A percentile compares a stretch with the other conserved stretches of the same genome.
phyloP scores from a whole-genome alignment of 1,139 yeast species.

The Candida sanyaensis region DNA sequence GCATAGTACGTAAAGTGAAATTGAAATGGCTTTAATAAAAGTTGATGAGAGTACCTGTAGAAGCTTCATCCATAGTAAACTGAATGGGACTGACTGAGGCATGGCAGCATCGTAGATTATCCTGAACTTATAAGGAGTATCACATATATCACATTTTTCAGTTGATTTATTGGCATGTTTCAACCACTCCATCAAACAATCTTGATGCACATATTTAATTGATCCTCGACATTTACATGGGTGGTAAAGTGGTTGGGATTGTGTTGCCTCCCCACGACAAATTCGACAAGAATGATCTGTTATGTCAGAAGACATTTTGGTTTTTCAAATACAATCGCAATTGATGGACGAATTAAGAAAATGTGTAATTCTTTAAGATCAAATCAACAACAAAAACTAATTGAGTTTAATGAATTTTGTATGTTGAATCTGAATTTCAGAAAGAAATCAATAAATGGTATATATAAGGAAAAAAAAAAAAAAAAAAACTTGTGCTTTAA shows the following conservation, averaged over 20 bases:
- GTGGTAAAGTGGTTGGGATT: constrained; percentile 76
- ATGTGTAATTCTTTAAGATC: no score
- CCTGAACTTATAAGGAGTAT: constrained; percentile 69
- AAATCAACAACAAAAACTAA: no score
- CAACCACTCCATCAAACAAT: constrained; percentile 89
- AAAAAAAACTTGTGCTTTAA: no score
- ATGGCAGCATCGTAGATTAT: constrained; percentile 71
- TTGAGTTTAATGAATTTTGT: no score
- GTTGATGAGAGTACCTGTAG: constrained; percentile 26
- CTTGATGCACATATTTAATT: constrained; percentile 90
- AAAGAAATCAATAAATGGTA: no score
- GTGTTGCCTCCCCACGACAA: constrained; percentile 89
- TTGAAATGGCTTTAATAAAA: constrained; percentile 25
- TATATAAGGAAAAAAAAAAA: no score
- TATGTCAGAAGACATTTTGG: constrained; percentile 11
- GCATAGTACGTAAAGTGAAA: constrained; percentile 39
- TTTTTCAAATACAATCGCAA: no score
- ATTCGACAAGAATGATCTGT: constrained; percentile 68
- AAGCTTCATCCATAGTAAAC: constrained; percentile 43
- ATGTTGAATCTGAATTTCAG: no score
- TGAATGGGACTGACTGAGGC: constrained; percentile 65
- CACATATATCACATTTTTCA: constrained; percentile 86
- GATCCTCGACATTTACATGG: constrained; percentile 97
- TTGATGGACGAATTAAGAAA: no score
- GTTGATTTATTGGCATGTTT: constrained; percentile 59